A percentile compares a stretch with the other conserved stretches of the same genome.
phyloP scores from a whole-genome alignment of 2,329 filamentous ascomycete species.

The Cordyceps cicadae region DNA sequence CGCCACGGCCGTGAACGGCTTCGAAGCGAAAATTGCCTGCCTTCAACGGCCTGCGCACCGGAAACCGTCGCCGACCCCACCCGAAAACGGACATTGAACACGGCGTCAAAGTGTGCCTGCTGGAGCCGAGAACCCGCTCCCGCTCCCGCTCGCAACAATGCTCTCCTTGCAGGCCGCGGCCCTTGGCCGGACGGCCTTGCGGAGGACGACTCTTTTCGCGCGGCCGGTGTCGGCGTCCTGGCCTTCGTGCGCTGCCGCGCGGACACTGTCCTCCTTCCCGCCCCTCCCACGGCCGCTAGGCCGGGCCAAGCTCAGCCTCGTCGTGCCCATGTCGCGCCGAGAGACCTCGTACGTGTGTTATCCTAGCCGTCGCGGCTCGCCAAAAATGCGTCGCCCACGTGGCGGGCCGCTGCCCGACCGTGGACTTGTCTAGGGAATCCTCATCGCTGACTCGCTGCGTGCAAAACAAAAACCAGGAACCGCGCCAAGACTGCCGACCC shows the following conservation, averaged over 20 bases:
- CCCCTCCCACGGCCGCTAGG: not conserved
- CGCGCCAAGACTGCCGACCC: not conserved
- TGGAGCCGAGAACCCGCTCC: too few species aligned
- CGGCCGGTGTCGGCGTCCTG: not conserved
- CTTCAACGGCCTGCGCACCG: too few species aligned
- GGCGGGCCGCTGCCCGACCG: too few species aligned
- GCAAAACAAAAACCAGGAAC: not conserved
- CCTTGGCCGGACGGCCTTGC: not conserved
- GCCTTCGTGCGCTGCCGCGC: not conserved
- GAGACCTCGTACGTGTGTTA: slow-evolving; percentile 4
- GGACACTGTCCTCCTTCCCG: not conserved
- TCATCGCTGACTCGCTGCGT: not conserved
- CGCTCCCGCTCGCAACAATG: not conserved
- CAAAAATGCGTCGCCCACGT: not conserved
- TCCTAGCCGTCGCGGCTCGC: not conserved
- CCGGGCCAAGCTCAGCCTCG: not conserved
- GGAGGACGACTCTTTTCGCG: not conserved
- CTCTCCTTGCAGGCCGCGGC: not conserved
- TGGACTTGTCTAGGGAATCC: not conserved
- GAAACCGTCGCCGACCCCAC: too few species aligned
- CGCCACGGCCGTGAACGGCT: too few species aligned
- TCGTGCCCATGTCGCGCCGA: not conserved
- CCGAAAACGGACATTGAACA: too few species aligned
- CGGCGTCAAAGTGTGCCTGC: too few species aligned
- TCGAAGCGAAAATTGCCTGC: too few species aligned